phyloP scores from a whole-genome alignment of 768 basidiomycete genomes.

The Kwoniella dejecticola region DNA sequence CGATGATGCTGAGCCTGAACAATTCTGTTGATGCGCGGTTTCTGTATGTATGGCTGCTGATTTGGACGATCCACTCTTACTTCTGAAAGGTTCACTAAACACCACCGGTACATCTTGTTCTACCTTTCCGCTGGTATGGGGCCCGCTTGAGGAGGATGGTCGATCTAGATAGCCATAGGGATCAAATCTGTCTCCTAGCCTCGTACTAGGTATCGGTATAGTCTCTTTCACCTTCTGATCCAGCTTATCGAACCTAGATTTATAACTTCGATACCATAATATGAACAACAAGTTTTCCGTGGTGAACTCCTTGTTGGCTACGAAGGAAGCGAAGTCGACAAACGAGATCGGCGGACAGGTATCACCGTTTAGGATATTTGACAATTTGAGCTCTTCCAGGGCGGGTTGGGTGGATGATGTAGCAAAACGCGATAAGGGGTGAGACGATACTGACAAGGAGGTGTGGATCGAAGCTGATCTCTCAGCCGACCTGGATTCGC shows the following conservation, averaged over 20 bases:
- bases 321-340: conserved; percentile 44
- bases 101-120: conserved; percentile 6
- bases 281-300: conserved; percentile 49
- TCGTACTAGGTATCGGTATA: conserved; percentile 42
- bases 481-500: neutral
- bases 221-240: conserved; percentile 9
- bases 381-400: conserved; percentile 41
- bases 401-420: conserved; percentile 17
- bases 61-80: conserved; percentile 7
- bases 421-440: conserved; percentile 14
- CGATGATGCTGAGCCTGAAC: neutral
- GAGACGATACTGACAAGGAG: conserved; percentile 15
- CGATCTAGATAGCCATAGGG: conserved; percentile 45
- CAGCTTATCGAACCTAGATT: conserved; percentile 29
- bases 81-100: conserved; percentile 13
- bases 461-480: conserved; percentile 19
- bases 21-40: neutral
- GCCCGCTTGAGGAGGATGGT: conserved; percentile 1
- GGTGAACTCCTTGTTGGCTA: conserved; percentile 45
- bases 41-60: neutral
- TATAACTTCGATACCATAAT: conserved; percentile 49
- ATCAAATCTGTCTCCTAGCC: conserved; percentile 36
- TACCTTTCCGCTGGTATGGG: neutral
- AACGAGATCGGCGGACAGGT: conserved; percentile 50
- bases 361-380: conserved; percentile 44